Evolutionary conservation across 225 moss, liverwort and hornwort genomes (phyloP), one percentile per base, ranked within the genome.

Genomic region (Takakia lepidozioides): DNA sequence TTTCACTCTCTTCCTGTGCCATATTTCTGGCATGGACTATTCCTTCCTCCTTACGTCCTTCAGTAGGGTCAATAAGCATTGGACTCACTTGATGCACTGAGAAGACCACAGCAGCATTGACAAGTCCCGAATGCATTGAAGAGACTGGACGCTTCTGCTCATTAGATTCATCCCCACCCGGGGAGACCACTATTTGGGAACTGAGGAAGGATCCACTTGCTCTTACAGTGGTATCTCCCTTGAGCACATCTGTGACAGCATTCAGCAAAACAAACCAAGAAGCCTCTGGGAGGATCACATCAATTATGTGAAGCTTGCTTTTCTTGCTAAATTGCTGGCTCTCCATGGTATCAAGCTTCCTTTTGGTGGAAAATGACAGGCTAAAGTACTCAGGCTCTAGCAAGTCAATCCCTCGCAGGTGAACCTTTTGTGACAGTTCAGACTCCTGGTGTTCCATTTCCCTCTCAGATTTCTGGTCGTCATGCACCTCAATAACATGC

Each of bases 381-480:
- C 80, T 76, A 61, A 56, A 76, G 30, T 89, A 88, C 53, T 73
- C 70, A 51, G 93, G 93, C 56, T 89, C 72, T 59, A 93, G 73
- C 60, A 89, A 68, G 58, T 93, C 93, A 48, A 93, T 62, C n/a
- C 93, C 89, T 52, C 63, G 78, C 36, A 81, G 89, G 28, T 52
- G 49, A 38, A 82, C 50, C n/a, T n/a, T n/a, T 9, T 71, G 57
- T 62, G 69, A 59, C 52, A 51, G 45, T 40, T 62, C 63, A 59
- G 49, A 63, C 24, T 76, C 71, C 43, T 69, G 53, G 55, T 63
- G 60, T 43, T 26, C 50, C 61, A 54, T 38, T 55, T 53, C 45
- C 51, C 49, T 49, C 48, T 62, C 43, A 81, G 28, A 52, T 48
- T 57, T 54, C 35, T 63, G 67, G 48, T 48, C 51, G 49, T 63